Percentiles rank a stretch among this genome's conserved stretches.
Conservation (phyloP, 2,329 filamentous ascomycete species). For the Cucurbitaria berberidis region DNA sequence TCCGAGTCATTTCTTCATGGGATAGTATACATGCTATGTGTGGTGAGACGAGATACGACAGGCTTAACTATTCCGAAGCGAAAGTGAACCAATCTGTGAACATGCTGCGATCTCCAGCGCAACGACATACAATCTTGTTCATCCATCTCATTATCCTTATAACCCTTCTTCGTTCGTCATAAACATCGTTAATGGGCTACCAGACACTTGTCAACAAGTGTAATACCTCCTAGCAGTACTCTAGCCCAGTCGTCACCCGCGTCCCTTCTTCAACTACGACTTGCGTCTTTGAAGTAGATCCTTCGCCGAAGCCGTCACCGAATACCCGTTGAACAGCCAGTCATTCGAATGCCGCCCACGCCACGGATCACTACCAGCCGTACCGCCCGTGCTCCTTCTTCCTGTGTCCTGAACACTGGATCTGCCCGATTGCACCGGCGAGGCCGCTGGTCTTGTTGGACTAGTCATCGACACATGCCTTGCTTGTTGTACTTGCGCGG, state of each 20-base stretch:
- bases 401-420: constrained; percentile 31
- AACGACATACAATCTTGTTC: background rate
- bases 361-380: constrained; percentile 44
- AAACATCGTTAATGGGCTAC: constrained; percentile 20
- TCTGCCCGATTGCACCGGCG: constrained; percentile 25
- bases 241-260: constrained; percentile 2
- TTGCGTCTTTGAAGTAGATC: constrained; percentile 36
- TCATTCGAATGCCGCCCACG: constrained; percentile 47
- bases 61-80: background rate
- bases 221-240: constrained; percentile 27
- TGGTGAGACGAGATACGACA: background rate
- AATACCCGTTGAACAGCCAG: constrained; percentile 49
- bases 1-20: background rate
- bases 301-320: constrained; percentile 45
- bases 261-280: constrained; percentile 3
- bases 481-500: constrained; percentile 16
- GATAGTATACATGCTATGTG: constrained; percentile 9
- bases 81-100: background rate
- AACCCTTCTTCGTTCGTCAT: constrained; percentile 9
- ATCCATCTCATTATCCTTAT: background rate
- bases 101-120: background rate
- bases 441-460: constrained; percentile 14
- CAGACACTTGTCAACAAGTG: constrained; percentile 29
- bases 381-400: constrained; percentile 39
- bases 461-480: constrained; percentile 1